These are phyloP conservation scores for Carnegiea gigantea DNA, from an alignment of 179 eudicot species.

Conservation along the genomic window DNA sequence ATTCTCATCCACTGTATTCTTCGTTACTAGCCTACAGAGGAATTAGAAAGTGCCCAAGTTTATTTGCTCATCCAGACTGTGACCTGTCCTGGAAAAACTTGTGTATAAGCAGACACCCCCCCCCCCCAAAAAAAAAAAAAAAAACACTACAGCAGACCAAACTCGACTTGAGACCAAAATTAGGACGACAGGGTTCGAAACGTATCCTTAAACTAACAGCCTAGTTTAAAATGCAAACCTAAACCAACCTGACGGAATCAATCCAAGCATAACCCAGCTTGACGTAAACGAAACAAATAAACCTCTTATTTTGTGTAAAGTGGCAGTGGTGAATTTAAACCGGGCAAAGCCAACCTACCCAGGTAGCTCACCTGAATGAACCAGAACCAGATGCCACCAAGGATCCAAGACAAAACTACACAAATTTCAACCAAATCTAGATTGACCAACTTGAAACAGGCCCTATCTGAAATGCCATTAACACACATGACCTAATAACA, in stretches of 20 bases:
- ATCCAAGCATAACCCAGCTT: background rate
- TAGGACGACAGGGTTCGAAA: background rate
- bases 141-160: background rate
- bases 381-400: background rate
- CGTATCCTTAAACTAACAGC: no score
- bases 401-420: background rate
- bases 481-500: background rate
- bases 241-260: background rate
- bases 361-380: background rate
- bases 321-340: background rate
- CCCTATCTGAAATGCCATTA: background rate
- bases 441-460: background rate
- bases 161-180: background rate
- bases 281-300: background rate
- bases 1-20: slow-evolving; percentile 85
- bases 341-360: background rate
- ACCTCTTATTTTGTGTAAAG: background rate
- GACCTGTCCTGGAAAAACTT: background rate
- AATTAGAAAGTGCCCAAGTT: background rate
- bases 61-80: no score
- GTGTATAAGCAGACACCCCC: background rate
- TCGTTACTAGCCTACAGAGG: slow-evolving; percentile 70
- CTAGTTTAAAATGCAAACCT: no score
- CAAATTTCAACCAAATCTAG: background rate
- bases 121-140: background rate